Evolutionary conservation across 2,329 filamentous ascomycete species (phyloP), one percentile per base, ranked within the genome.

Genomic region (Raffaelea ambrosiae): DNA sequence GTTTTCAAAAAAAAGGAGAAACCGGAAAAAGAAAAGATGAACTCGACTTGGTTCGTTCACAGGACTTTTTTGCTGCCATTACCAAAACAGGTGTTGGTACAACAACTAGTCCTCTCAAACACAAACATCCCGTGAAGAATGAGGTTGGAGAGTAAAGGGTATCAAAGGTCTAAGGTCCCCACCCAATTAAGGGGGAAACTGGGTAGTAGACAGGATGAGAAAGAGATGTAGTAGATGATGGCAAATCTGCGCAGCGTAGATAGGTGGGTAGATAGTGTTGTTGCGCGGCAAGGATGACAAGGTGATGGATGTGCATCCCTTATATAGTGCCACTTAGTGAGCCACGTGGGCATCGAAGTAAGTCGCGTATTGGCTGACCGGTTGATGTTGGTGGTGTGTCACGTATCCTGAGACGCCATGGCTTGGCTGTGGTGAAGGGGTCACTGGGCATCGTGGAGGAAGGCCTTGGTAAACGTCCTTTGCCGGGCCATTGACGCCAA

Each of bases 371-470:
- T 75, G 72, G 54, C 66, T 64, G 49, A 69, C 61, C 51, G 72
- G 50, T n/a, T 63, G 64, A 45, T 67, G 64, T n/a, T 59, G 53
- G 33, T 54, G 52, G 13, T 55, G 57, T 9, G 46, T 44, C 39
- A 53, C 45, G 22, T 65, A 64, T 40, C 57, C 50, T 13, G 44
- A 33, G 31, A 44, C 23, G 9, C 43, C 49, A 46, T 68, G 67
- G 55, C 68, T 64, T 22, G 78, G 76, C 19, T 77, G 65, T 20
- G 78, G 79, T 18, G 79, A 79, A 11, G 80, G 80, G 2, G 80
- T 84, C 40, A 82, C 75, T 0, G 80, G 80, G 57, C 78, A 81
- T 47, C 79, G 70, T 20, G 74, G 72, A 18, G 74, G 70, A 26
- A 72, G 21, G 0, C 39, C 46, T 21, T 66, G 63, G 55, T 75